These are phyloP conservation scores for Murraya paniculata DNA, from an alignment of 345 rosid species.

Conservation along the genomic window DNA sequence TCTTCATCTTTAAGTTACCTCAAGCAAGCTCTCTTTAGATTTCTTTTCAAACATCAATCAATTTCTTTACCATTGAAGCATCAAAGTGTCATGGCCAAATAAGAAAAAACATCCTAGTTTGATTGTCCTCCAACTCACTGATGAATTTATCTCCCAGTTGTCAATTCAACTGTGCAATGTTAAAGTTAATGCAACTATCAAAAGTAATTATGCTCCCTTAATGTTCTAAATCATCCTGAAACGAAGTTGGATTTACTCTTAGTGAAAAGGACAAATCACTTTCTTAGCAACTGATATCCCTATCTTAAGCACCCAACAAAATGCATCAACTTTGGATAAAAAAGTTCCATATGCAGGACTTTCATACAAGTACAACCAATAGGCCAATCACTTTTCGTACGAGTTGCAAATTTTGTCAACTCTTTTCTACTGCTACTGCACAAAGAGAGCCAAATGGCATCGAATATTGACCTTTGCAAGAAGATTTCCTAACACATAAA, in stretches of 20 bases:
- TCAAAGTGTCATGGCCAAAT: neutral
- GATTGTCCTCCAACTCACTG: neutral
- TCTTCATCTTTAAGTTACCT: neutral
- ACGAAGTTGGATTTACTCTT: neutral
- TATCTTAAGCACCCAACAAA: neutral
- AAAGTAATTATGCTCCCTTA: neutral
- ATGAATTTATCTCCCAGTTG: neutral
- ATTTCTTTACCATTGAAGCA: neutral
- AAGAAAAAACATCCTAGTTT: neutral
- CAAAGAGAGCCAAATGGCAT: neutral
- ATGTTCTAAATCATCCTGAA: neutral
- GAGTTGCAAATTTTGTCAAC: no score
- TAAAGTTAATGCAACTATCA: neutral
- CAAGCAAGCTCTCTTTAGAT: neutral
- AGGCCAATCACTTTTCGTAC: neutral
- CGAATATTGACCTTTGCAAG: neutral
- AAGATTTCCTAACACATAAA: neutral
- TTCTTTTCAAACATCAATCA: constrained; percentile 5
- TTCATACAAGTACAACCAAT: neutral
- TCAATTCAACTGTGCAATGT: neutral
- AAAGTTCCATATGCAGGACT: no score
- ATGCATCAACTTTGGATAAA: neutral
- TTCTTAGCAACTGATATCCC: neutral
- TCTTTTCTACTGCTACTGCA: neutral
- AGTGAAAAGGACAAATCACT: neutral